Percentiles rank a stretch among this genome's conserved stretches.
Evolutionary conservation across 257 asterid species (phyloP).

Genomic region (Salvia hispanica): DNA sequence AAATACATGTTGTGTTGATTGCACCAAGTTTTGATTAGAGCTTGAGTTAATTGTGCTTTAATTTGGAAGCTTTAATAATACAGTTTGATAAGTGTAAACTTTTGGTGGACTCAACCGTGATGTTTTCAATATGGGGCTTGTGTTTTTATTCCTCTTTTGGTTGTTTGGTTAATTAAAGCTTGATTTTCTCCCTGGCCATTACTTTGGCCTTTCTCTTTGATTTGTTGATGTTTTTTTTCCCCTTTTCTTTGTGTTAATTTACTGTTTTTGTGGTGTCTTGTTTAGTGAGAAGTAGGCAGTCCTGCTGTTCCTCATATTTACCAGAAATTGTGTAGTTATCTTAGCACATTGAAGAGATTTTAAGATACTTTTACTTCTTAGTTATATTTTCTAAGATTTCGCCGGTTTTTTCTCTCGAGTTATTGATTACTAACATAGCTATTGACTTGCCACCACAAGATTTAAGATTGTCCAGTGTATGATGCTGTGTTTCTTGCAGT

Average conservation of each 20-base stretch:
- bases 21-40: conserved; percentile 16
- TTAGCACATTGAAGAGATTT: background rate
- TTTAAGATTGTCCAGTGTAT: conserved; percentile 8
- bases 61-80: conserved; percentile 7
- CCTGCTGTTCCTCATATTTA: background rate
- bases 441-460: background rate
- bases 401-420: background rate
- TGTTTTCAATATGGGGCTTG: conserved; percentile 10
- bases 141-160: conserved; percentile 15
- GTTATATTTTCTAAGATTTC: too few species aligned
- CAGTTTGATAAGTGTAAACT: background rate
- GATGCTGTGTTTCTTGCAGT: conserved; percentile 35
- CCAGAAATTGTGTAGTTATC: background rate
- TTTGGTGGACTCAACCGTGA: conserved; percentile 9
- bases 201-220: background rate
- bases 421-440: background rate
- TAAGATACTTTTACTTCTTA: too few species aligned
- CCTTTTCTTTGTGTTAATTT: background rate
- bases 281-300: conserved; percentile 4
- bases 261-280: background rate
- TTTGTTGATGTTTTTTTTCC: background rate
- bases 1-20: conserved; percentile 9
- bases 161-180: conserved; percentile 45
- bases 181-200: conserved; percentile 14
- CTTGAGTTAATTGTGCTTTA: conserved; percentile 21